Conservation (phyloP, 768 basidiomycete species). For the Rhizopogon sp. region DNA sequence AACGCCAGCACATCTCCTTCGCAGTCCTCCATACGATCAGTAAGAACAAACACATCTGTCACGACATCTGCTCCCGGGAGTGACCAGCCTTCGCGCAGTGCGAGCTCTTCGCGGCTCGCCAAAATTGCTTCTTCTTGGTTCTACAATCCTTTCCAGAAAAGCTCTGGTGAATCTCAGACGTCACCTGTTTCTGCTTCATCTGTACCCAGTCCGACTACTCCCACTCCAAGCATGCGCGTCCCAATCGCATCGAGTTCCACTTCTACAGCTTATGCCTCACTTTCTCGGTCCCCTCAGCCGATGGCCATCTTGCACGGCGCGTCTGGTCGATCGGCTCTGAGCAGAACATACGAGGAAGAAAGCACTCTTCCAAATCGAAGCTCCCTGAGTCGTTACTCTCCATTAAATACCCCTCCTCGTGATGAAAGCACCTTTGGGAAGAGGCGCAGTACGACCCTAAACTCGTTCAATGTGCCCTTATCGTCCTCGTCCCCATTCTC, state of each 20-base stretch:
- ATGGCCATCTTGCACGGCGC: constrained; percentile 34
- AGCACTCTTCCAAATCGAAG: constrained; percentile 38
- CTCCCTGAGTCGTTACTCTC: constrained; percentile 53
- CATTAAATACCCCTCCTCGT: constrained; percentile 63
- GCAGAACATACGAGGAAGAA: constrained; percentile 59
- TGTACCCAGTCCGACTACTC: constrained; percentile 20
- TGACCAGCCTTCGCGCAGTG: constrained; percentile 15
- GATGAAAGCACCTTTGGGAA: constrained; percentile 51
- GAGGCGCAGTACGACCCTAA: constrained; percentile 47
- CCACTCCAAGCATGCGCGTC: constrained; percentile 22
- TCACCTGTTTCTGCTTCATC: constrained; percentile 49
- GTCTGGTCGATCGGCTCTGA: constrained; percentile 41
- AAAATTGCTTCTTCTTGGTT: constrained; percentile 76
- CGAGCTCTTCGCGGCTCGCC: constrained; percentile 37
- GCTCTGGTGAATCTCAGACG: constrained; percentile 58
- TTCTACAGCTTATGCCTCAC: constrained; percentile 24
- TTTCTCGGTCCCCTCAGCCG: constrained; percentile 36
- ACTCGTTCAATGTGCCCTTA: constrained; percentile 33
- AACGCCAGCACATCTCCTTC: constrained; percentile 67
- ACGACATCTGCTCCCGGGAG: constrained; percentile 30
- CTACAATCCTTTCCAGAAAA: constrained; percentile 69
- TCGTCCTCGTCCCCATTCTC: constrained; percentile 42
- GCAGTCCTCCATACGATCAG: constrained; percentile 59
- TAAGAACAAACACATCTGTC: constrained; percentile 41
- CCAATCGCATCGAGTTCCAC: constrained; percentile 24